These are phyloP conservation scores for Candida schatavii DNA, from an alignment of 805 yeast species.

Conservation along the genomic window DNA sequence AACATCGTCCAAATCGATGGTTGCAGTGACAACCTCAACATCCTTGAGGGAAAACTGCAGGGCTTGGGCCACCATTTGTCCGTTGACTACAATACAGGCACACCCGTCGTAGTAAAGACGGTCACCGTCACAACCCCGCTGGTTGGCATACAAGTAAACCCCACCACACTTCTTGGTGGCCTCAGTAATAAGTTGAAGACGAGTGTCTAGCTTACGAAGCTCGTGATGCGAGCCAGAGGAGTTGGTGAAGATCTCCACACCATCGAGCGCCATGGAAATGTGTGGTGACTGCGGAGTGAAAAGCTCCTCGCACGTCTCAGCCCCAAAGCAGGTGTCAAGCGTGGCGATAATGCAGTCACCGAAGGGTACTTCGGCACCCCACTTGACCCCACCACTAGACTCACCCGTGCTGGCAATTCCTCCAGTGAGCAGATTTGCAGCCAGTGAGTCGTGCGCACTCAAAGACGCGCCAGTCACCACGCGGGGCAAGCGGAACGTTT, in stretches of 20 bases:
- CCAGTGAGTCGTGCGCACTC: not conserved
- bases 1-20: constrained; percentile 90
- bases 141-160: constrained; percentile 87
- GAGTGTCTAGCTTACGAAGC: constrained; percentile 79
- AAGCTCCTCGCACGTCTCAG: constrained; percentile 96
- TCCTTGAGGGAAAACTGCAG: constrained; percentile 85
- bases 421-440: not conserved
- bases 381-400: not conserved
- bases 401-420: not conserved
- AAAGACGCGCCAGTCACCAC: constrained; percentile 61
- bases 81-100: constrained; percentile 91
- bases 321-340: constrained; percentile 86
- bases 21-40: constrained; percentile 94
- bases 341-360: constrained; percentile 92
- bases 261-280: constrained; percentile 86
- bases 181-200: constrained; percentile 81
- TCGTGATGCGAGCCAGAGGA: constrained; percentile 99
- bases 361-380: constrained; percentile 51
- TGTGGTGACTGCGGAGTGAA: constrained; percentile 97
- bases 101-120: constrained; percentile 96
- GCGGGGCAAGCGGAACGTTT: constrained; percentile 70
- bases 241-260: constrained; percentile 95
- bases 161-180: constrained; percentile 98
- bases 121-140: constrained; percentile 98
- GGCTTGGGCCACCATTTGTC: constrained; percentile 89